phyloP scores from a whole-genome alignment of 2,329 filamentous ascomycete genomes.

The Elsinoe ampelina region DNA sequence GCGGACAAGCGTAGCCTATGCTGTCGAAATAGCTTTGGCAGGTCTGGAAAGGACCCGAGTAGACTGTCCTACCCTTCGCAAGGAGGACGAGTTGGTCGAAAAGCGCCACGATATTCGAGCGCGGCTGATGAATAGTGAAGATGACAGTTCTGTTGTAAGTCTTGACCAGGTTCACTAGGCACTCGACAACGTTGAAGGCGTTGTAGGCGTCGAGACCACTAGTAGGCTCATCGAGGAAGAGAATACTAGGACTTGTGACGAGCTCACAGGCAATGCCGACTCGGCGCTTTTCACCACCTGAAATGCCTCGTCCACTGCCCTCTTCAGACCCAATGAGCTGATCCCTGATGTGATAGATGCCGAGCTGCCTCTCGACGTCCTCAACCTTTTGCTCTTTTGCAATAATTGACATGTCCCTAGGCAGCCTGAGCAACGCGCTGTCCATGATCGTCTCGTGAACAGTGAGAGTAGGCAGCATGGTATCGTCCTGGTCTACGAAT shows the following conservation, averaged over 20 bases:
- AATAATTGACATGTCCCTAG: constrained; percentile 74
- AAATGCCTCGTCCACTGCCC: constrained; percentile 86
- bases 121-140: constrained; percentile 95
- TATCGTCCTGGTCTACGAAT: constrained; percentile 97
- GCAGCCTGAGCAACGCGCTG: constrained; percentile 84
- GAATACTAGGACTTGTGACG: constrained; percentile 91
- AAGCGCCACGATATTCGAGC: constrained; percentile 94
- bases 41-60: constrained; percentile 78
- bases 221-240: constrained; percentile 95
- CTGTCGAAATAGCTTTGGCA: constrained; percentile 91
- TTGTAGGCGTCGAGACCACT: constrained; percentile 95
- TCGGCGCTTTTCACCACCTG: constrained; percentile 89
- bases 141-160: constrained; percentile 95
- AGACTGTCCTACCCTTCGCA: constrained; percentile 81
- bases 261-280: constrained; percentile 97
- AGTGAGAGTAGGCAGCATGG: constrained; percentile 88
- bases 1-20: constrained; percentile 84
- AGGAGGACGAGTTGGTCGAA: constrained; percentile 91
- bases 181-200: constrained; percentile 96
- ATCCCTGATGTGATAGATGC: constrained; percentile 87
- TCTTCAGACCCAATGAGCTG: constrained; percentile 95
- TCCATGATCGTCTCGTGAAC: constrained; percentile 97
- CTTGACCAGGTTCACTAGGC: constrained; percentile 86
- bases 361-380: constrained; percentile 92
- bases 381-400: constrained; percentile 87